Evolutionary conservation across 106 monocot genomes (phyloP).

Genomic region (Phalaenopsis aphrodite): DNA sequence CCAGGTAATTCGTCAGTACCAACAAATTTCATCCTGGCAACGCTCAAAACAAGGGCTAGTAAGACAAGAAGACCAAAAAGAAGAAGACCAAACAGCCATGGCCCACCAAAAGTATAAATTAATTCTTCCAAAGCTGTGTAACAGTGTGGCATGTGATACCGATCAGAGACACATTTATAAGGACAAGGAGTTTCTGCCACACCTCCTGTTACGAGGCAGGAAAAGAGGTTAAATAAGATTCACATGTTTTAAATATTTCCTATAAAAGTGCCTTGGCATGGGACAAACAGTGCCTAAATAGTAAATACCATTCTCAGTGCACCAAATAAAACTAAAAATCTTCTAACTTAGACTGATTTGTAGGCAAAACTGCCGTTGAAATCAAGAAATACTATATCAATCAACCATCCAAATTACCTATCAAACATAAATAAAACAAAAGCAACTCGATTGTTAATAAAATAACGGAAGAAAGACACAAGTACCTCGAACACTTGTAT

Average conservation of each 20-base stretch:
- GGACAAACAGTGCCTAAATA: background rate
- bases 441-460: background rate
- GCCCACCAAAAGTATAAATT: conserved; percentile 96
- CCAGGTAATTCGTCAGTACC: conserved; percentile 89
- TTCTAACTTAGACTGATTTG: background rate
- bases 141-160: conserved; percentile 98
- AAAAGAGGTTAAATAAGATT: background rate
- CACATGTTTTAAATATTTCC: background rate
- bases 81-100: conserved; percentile 95
- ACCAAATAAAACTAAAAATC: background rate
- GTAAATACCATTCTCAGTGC: background rate
- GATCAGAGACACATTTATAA: conserved; percentile 78
- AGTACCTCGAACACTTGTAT: conserved; percentile 73
- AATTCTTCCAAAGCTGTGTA: conserved; percentile 97
- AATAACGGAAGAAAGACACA: background rate
- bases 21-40: conserved; percentile 98
- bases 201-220: conserved; percentile 55
- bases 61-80: conserved; percentile 78
- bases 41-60: conserved; percentile 83
- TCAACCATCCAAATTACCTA: background rate
- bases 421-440: background rate
- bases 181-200: conserved; percentile 80
- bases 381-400: background rate
- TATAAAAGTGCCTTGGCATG: background rate
- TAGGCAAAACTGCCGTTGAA: background rate